Base-by-base conservation (phyloP, 148 eudicot species). In the Heliamphora exappendiculata region DNA sequence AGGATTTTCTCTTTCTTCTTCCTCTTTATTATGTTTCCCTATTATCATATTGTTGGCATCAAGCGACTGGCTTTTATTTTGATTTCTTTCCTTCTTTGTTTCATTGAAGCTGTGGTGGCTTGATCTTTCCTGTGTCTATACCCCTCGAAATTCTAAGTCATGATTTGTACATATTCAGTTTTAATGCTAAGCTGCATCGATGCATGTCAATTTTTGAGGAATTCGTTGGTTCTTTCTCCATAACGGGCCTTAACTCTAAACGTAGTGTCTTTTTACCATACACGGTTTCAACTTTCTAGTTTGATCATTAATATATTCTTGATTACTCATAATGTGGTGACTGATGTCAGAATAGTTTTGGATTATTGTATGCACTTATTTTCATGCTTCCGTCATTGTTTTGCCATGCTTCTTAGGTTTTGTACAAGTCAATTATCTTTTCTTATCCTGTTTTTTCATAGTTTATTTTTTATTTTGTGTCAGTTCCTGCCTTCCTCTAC, bases 401-500 rank as follows among this genome's bases (percentile, higher is more conserved):
- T 6, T 77, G 4, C 55, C 19, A 29, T 59, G 70, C 39, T 26
- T 62, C 16, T 10, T 11, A 29, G 74, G 57, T 24, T 41, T 34
- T 69, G 49, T 60, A 45, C 7, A 4, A 36, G 75, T 64, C 28
- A 26, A 24, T 65, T 49, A 29, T 60, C 24, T 74, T 76, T 73
- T 75, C 50, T 74, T 80, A 69, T 45, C 59, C 42, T 10, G 20
- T 37, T 55, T 45, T 74, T 20, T 50, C 50, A 42, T 39, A 55
- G 33, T 20, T 8, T 62, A 22, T 50, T 24, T 51, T 60, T 60
- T 51, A 16, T 73, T 78, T 51, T 50, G 12, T 72, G 33, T 59
- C 97, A 96, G 99, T 93, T 87, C 47, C 91, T 91, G 79, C 92
- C 99, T 74, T 84, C 89, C 45, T 82, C 90, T 76, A 82, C 91